A percentile compares a stretch with the other conserved stretches of the same genome.
These are phyloP conservation scores for Mycena olivaceomarginata DNA, from an alignment of 768 basidiomycete species.

Conservation along the genomic window DNA sequence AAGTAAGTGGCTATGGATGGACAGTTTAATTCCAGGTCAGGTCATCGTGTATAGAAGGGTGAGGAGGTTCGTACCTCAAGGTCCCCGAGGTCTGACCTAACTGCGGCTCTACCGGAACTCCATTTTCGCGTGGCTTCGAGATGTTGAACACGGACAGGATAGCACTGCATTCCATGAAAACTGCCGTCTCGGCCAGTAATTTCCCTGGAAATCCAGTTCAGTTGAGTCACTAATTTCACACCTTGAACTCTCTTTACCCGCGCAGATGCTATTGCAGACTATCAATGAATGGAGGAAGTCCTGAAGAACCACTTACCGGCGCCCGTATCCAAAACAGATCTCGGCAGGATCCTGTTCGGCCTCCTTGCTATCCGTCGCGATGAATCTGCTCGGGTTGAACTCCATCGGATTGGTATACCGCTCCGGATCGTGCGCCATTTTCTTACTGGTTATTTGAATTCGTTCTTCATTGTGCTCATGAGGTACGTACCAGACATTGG, in stretches of 20 bases:
- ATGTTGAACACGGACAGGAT: conserved; percentile 33
- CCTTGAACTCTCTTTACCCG: background rate
- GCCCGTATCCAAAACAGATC: conserved; percentile 32
- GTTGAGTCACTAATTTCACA: background rate
- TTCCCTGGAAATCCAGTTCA: conserved; percentile 6
- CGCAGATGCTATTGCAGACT: conserved; percentile 15
- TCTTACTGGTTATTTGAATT: too few relatives aligned
- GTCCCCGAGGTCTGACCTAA: conserved; percentile 30
- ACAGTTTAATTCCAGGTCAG: too few relatives aligned
- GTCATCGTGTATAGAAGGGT: too few relatives aligned
- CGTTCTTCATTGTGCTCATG: background rate
- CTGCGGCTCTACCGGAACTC: background rate
- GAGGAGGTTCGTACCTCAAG: conserved; percentile 12
- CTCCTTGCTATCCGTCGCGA: too few relatives aligned
- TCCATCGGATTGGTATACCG: too few relatives aligned
- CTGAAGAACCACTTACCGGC: conserved; percentile 12
- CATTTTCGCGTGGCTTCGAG: conserved; percentile 19
- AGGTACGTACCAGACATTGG: conserved; percentile 25
- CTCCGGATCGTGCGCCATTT: too few relatives aligned
- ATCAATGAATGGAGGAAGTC: background rate
- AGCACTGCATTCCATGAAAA: conserved; percentile 29
- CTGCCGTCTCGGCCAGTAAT: conserved; percentile 7
- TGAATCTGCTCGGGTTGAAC: too few relatives aligned
- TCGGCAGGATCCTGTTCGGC: conserved; percentile 20
- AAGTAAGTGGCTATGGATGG: background rate